A percentile compares a stretch with the other conserved stretches of the same genome.
Conservation (phyloP, 176 grass and related monocot genomes). For the Cocos nucifera region DNA sequence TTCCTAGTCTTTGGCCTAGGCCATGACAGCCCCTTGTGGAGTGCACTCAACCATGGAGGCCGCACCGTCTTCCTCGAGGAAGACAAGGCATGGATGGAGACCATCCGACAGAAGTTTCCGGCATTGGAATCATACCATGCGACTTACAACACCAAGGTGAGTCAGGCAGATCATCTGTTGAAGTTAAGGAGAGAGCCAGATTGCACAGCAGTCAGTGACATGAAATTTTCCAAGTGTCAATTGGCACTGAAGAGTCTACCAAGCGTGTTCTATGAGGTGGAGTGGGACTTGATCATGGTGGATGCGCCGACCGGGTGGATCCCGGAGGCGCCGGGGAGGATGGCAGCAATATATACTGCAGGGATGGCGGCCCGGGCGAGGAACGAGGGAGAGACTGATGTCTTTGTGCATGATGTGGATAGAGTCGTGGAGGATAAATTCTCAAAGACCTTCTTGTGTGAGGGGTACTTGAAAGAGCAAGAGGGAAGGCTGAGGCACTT, state of each 20-base stretch:
- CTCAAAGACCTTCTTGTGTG: conserved; percentile 5
- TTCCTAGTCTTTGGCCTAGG: conserved; percentile 19
- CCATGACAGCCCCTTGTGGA: conserved; percentile 6
- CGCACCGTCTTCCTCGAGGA: conserved; percentile 8
- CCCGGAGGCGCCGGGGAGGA: conserved; percentile 11
- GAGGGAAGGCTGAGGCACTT: conserved; percentile 2
- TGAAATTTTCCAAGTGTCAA: neutral
- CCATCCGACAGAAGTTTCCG: neutral
- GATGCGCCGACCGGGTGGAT: conserved; percentile 13
- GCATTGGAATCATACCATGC: neutral
- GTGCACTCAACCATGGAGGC: no score
- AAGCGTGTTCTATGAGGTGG: conserved; percentile 6
- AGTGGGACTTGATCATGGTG: conserved; percentile 24
- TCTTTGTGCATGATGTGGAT: conserved; percentile 14
- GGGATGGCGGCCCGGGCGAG: conserved; percentile 11
- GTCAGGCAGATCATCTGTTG: neutral
- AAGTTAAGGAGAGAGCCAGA: neutral
- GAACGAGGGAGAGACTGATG: conserved; percentile 11
- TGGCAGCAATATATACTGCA: conserved; percentile 10
- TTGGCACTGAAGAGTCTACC: conserved; percentile 4
- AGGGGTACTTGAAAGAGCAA: conserved; percentile 3
- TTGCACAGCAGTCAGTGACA: neutral
- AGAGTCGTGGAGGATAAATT: conserved; percentile 2
- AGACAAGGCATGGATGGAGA: conserved; percentile 3
- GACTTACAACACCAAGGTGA: neutral